Base-by-base conservation (phyloP, 768 basidiomycete species). In the Tricholoma matsutake region DNA sequence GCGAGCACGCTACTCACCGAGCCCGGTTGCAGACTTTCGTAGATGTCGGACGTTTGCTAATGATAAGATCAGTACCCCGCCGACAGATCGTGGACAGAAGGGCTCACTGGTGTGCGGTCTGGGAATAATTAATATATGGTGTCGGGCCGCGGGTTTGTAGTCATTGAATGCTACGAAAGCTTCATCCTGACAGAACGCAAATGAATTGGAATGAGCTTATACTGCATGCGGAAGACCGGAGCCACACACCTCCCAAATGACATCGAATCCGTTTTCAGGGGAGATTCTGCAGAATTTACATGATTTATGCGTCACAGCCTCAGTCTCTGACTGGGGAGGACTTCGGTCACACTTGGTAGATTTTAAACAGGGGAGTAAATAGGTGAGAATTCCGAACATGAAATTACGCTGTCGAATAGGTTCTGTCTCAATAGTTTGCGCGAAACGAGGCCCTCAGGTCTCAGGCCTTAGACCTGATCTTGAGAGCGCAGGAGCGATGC, bases 91-190 rank as follows among this genome's bases (percentile, higher is more conserved):
- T 13, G 57, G 35, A 22, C 20, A 54, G 22, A 20, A 11, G 57
- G 4, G 25, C 25, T 69, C 60, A 83, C 86, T 68, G 6, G 85
- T 81, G 61, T 87, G 86, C 5, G 34, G 61, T 64, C 78, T 85
- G 3, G 85, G 83, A 28, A 84, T 76, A 43, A 87, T 62, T 57
- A 79, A 79, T 37, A 83, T 73, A 64, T 86, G 86, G 41, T 82
- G 73, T 57, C 68, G 63, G 51, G 80, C 74, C 1, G 83, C 80
- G 5, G 86, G 84, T n/a, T 66, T 75, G 51, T 71, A 71, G 63
- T 86, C 85, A 51, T 74, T 68, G 56, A 86, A 86, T 4, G 82
- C 84, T 10, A 86, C 59, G 60, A 84, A 84, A 4, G 66, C 64
- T 1, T 75, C 70, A 60, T 84, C 80, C 84, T 86, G 56, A 43